Evolutionary conservation across 2,329 filamentous ascomycete species (phyloP).

Genomic region (Aaosphaeria pasadenensis): DNA sequence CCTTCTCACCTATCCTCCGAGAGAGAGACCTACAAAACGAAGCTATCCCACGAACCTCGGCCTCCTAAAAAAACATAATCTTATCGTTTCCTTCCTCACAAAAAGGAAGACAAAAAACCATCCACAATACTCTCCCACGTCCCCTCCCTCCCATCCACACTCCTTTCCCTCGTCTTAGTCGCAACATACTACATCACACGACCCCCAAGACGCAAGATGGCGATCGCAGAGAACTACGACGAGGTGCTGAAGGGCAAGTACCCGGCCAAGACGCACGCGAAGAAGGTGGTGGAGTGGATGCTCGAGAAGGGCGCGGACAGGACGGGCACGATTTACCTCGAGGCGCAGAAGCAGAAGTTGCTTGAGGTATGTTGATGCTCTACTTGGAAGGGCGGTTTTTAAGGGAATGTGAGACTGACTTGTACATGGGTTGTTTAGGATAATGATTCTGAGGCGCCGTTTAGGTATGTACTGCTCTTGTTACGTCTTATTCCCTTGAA

Average conservation of each 20-base stretch:
- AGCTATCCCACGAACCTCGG: too few species aligned
- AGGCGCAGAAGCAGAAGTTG: conserved; percentile 76
- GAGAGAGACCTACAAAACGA: too few species aligned
- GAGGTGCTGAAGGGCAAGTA: conserved; percentile 57
- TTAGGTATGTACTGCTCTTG: conserved; percentile 56
- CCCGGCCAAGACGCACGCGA: conserved; percentile 84
- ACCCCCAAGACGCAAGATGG: conserved; percentile 16
- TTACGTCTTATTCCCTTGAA: not conserved
- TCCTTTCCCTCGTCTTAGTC: not conserved
- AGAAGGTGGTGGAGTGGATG: conserved; percentile 78
- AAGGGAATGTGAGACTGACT: conserved; percentile 7
- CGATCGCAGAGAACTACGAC: conserved; percentile 30
- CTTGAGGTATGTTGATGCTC: conserved; percentile 55
- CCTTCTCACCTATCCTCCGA: too few species aligned
- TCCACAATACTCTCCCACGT: not conserved
- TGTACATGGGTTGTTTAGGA: conserved; percentile 48
- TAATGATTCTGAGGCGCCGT: conserved; percentile 78
- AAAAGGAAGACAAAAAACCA: conserved; percentile 55
- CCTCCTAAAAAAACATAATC: too few species aligned
- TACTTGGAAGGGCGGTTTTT: not conserved
- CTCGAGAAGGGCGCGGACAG: conserved; percentile 61
- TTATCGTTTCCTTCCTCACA: conserved; percentile 55
- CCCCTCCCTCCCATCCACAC: not conserved
- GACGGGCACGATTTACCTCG: conserved; percentile 79
- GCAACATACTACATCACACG: not conserved